Evolutionary conservation across 176 grass and related monocot genomes (phyloP).

Genomic region (Poa annua): DNA sequence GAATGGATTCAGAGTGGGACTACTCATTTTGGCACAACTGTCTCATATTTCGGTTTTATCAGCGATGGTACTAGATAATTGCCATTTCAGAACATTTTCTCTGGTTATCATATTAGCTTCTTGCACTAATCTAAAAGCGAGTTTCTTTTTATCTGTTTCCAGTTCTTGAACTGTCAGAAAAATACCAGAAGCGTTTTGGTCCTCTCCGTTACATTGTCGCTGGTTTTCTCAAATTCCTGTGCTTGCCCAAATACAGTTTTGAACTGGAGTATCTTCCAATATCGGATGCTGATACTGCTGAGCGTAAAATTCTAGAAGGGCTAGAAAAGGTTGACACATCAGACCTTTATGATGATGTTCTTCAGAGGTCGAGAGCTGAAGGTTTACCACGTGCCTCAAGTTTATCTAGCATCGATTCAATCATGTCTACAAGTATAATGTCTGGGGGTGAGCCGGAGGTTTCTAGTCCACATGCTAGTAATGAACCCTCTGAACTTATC

Average conservation of each 20-base stretch:
- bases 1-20: constrained; percentile 92
- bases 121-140: constrained; percentile 48
- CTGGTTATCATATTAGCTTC: constrained; percentile 33
- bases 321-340: constrained; percentile 55
- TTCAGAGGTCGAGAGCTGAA: constrained; percentile 75
- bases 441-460: constrained; percentile 65
- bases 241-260: constrained; percentile 92
- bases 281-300: constrained; percentile 47
- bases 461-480: constrained; percentile 62
- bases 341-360: constrained; percentile 79
- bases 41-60: constrained; percentile 98
- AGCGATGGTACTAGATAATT: constrained; percentile 80
- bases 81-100: constrained; percentile 28
- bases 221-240: constrained; percentile 96
- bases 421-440: constrained; percentile 80
- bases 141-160: constrained; percentile 48
- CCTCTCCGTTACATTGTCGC: constrained; percentile 95
- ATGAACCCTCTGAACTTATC: constrained; percentile 86
- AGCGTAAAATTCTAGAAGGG: constrained; percentile 52
- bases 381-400: constrained; percentile 86
- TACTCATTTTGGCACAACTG: constrained; percentile 90
- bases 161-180: constrained; percentile 97
- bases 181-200: constrained; percentile 93
- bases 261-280: constrained; percentile 94
- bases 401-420: constrained; percentile 96